Percentiles rank a stretch among this genome's conserved stretches.
phyloP scores from a whole-genome alignment of 169 alveolate genomes.

The Plasmodium gonderi region DNA sequence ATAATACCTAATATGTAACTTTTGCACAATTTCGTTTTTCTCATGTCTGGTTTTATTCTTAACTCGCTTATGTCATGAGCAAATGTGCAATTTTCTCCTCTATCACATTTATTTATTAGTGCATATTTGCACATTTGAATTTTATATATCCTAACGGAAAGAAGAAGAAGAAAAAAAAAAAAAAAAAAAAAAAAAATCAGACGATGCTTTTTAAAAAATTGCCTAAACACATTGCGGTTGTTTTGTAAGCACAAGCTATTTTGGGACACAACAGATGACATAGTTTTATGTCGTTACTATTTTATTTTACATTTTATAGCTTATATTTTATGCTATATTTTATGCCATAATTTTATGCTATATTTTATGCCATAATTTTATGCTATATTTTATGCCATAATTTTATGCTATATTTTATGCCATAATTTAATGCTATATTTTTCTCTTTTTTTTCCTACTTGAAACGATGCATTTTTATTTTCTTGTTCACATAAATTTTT shows the following conservation, averaged over 20 bases:
- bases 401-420: background rate
- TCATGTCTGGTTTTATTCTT: slow-evolving; percentile 67
- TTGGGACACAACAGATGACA: background rate
- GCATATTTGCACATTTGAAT: slow-evolving; percentile 68
- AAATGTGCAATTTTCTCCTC: slow-evolving; percentile 67
- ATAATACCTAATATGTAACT: slow-evolving; percentile 44
- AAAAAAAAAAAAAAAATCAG: too few species aligned
- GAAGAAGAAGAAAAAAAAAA: background rate
- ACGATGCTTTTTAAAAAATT: background rate
- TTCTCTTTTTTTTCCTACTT: slow-evolving; percentile 13
- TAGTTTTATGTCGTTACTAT: background rate
- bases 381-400: too few species aligned
- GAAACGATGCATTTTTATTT: slow-evolving; percentile 49
- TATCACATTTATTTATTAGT: slow-evolving; percentile 50
- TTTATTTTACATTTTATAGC: background rate
- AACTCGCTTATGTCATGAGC: slow-evolving; percentile 55
- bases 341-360: too few species aligned
- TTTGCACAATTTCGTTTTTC: slow-evolving; percentile 57
- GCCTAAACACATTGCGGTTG: background rate
- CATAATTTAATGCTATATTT: background rate
- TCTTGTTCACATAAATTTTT: background rate
- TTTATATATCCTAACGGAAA: slow-evolving; percentile 21
- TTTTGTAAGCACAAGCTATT: background rate
- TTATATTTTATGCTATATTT: too few species aligned
- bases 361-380: too few species aligned